phyloP scores from a whole-genome alignment of 169 alveolate species.

The Eimeria mitis region DNA sequence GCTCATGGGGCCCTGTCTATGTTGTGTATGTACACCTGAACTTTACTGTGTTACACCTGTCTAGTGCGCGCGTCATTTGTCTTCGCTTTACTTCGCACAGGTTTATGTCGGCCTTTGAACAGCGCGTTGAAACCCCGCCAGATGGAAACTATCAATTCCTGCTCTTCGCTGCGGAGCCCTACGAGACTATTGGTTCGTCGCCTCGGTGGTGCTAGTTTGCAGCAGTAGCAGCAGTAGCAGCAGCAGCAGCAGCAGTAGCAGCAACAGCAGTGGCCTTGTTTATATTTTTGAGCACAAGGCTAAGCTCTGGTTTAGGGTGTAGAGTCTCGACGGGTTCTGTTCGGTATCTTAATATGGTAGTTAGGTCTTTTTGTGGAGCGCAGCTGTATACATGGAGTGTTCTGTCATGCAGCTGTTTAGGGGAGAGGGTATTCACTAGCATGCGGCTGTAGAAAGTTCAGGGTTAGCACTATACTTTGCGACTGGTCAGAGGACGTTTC shows the following conservation, averaged over 20 bases:
- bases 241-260: not conserved
- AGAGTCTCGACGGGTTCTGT: not conserved
- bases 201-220: not conserved
- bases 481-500: no score
- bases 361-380: not conserved
- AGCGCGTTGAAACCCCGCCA: slow-evolving; percentile 91
- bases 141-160: slow-evolving; percentile 98
- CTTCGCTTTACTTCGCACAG: not conserved
- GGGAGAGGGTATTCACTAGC: not conserved
- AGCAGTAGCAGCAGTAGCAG: not conserved
- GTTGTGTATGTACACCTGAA: not conserved
- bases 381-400: not conserved
- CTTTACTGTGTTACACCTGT: not conserved
- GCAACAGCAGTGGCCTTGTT: not conserved
- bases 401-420: not conserved
- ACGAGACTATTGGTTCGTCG: slow-evolving; percentile 94
- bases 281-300: not conserved
- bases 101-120: slow-evolving; percentile 98
- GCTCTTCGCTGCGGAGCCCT: slow-evolving; percentile 99
- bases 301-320: not conserved
- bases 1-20: not conserved
- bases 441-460: not conserved
- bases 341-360: not conserved
- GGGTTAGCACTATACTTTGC: not conserved
- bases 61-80: not conserved